phyloP scores from a whole-genome alignment of 192 early-diverging fungal genomes.

The Coemansia sp. region DNA sequence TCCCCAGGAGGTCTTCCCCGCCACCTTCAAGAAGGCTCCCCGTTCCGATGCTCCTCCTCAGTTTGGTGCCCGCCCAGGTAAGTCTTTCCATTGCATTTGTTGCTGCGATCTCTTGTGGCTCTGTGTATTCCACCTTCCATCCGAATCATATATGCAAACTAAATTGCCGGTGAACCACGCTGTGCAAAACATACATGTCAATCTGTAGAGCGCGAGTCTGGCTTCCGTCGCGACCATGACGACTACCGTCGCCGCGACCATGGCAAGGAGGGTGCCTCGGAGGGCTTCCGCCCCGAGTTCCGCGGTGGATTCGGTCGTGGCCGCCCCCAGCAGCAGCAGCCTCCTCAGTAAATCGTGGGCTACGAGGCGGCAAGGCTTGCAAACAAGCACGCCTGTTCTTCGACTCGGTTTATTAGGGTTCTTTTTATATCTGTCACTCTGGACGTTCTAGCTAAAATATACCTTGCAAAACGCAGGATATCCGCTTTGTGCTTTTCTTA shows the following conservation, averaged over 20 bases:
- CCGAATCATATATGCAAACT: too few species aligned
- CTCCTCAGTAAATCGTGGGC: background rate
- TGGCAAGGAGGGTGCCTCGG: conserved; percentile 90
- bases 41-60: conserved; percentile 66
- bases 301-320: conserved; percentile 91
- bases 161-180: too few species aligned
- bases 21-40: conserved; percentile 95
- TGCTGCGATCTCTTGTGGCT: background rate
- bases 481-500: too few species aligned
- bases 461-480: too few species aligned
- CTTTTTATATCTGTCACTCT: background rate
- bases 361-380: background rate
- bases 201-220: conserved; percentile 69
- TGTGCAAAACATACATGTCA: conserved; percentile 7
- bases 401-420: background rate
- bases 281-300: conserved; percentile 97
- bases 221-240: conserved; percentile 75
- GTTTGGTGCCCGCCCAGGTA: conserved; percentile 69
- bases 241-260: conserved; percentile 86
- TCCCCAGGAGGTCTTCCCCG: conserved; percentile 95
- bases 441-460: background rate
- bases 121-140: too few species aligned
- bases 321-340: conserved; percentile 38
- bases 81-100: conserved; percentile 10
- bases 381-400: background rate